Evolutionary conservation across 2,329 filamentous ascomycete species (phyloP), one percentile per base, ranked within the genome.

Genomic region (Leptographium lundbergii): DNA sequence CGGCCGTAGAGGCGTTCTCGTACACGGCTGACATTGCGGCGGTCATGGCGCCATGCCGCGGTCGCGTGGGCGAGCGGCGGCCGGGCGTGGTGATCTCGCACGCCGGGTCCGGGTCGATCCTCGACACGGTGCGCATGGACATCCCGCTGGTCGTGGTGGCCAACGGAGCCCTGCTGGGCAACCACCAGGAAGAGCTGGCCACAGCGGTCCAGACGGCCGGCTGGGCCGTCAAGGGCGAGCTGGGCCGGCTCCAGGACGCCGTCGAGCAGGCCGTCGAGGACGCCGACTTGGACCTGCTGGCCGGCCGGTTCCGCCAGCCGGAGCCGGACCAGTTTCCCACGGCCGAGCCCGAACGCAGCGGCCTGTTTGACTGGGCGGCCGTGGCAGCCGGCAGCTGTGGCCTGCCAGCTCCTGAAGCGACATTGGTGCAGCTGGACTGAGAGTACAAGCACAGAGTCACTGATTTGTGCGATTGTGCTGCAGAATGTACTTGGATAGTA

Each of bases 141-240:
- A 75, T 91, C 0, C 86, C 89, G 3, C 75, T 97, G n/a, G 80
- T 99, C 56, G 89, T 96, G 0, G 91, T 99, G 2, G 88, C 92
- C 2, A 99, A 99, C 70, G 79, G 84, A 1, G 76, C 77, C 7
- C 80, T 99, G 0, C 80, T 96, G 66, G 85, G 95, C 67, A 92
- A 99, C 67, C 94, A 99, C 69, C 94, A 99, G 72, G 80, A 84
- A 24, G 90, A 97, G 70, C 80, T 99, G 58, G 92, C 92, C 0
- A 77, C 84, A 56, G 85, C 89, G 64, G 79, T 97, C 59, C 81
- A 87, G 36, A 74, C 77, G 27, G 82, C 89, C 64, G 86, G 87
- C 27, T 95, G 95, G 72, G 83, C 89, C 3, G 77, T 91, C n/a
- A 79, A 85, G 65, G 88, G 87, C 13, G 75, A 78, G 57, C 73